Conservation (phyloP, 768 basidiomycete species). For the Mycena vitilis region DNA sequence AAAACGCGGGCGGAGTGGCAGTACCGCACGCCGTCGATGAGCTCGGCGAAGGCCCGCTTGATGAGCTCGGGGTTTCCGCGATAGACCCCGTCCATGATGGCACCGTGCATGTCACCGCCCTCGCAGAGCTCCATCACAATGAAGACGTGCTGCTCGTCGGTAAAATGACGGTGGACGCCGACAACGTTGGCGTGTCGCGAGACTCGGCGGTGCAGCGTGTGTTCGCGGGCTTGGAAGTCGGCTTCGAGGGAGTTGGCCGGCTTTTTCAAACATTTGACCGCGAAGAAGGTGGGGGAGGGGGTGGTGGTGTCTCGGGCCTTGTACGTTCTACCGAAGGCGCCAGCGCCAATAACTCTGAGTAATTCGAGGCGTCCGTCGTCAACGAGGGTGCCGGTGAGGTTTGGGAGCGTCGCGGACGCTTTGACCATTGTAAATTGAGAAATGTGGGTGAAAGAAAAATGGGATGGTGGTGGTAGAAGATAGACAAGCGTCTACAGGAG, state of each 20-base stretch:
- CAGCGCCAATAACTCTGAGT: constrained; percentile 27
- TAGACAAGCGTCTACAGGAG: constrained; percentile 5
- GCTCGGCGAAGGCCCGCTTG: constrained; percentile 60
- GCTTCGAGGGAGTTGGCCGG: constrained; percentile 52
- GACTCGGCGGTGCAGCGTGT: constrained; percentile 49
- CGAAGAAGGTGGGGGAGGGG: constrained; percentile 36
- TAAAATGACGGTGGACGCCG: constrained; percentile 61
- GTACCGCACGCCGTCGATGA: constrained; percentile 66
- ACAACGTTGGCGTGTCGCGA: constrained; percentile 56
- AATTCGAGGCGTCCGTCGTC: constrained; percentile 33
- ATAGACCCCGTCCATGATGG: constrained; percentile 56
- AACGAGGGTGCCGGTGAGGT: constrained; percentile 23
- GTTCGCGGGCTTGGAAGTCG: constrained; percentile 62
- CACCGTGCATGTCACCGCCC: constrained; percentile 60
- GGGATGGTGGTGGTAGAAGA: constrained; percentile 4
- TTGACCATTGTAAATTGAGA: constrained; percentile 7
- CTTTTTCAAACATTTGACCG: constrained; percentile 67
- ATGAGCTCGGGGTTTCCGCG: constrained; percentile 60
- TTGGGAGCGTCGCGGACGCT: constrained; percentile 20
- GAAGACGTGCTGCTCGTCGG: constrained; percentile 61
- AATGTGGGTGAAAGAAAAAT: not conserved
- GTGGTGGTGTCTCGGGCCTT: constrained; percentile 23
- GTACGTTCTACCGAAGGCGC: constrained; percentile 35
- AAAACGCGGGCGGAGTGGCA: constrained; percentile 66
- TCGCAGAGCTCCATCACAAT: constrained; percentile 52